These are phyloP conservation scores for Hymenoscyphus repandus DNA, from an alignment of 2,329 filamentous ascomycete genomes.

Conservation along the genomic window DNA sequence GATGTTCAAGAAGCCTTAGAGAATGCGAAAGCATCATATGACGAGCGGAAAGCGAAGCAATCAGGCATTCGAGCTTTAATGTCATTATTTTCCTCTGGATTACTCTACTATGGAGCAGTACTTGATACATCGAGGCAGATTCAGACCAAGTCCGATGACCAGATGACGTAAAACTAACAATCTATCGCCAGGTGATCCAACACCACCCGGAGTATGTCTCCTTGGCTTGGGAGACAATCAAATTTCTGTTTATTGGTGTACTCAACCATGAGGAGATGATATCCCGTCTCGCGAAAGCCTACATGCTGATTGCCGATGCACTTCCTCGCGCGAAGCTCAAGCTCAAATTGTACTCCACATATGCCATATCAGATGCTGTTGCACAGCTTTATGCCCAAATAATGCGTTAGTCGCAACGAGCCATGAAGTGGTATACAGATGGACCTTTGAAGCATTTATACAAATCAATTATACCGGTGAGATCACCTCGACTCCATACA, in stretches of 20 bases:
- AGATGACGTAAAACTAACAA: too few relatives aligned
- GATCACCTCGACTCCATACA: too few relatives aligned
- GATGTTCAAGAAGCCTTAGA: too few relatives aligned
- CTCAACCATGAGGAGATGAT: conserved; percentile 12
- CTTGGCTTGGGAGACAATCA: conserved; percentile 15
- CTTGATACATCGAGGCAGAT: too few relatives aligned
- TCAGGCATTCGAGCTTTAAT: too few relatives aligned
- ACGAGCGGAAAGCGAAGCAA: too few relatives aligned
- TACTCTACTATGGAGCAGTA: too few relatives aligned
- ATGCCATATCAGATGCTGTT: conserved; percentile 19
- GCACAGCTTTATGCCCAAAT: conserved; percentile 25
- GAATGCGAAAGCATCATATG: too few relatives aligned
- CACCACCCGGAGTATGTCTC: conserved; percentile 11
- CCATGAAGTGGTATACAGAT: conserved; percentile 28
- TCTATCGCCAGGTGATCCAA: too few relatives aligned
- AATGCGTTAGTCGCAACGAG: conserved; percentile 25
- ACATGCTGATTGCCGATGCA: conserved; percentile 8
- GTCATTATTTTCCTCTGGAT: too few relatives aligned
- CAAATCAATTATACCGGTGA: too few relatives aligned
- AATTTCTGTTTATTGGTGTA: conserved; percentile 10
- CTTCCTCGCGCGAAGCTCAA: conserved; percentile 9
- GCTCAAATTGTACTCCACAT: conserved; percentile 21
- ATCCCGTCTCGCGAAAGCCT: conserved; percentile 3
- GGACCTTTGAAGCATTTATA: conserved; percentile 16
- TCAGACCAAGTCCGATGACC: too few relatives aligned